These are phyloP conservation scores for Hymenotorrendiella dingleyae DNA, from an alignment of 2,329 filamentous ascomycete species.

Conservation along the genomic window DNA sequence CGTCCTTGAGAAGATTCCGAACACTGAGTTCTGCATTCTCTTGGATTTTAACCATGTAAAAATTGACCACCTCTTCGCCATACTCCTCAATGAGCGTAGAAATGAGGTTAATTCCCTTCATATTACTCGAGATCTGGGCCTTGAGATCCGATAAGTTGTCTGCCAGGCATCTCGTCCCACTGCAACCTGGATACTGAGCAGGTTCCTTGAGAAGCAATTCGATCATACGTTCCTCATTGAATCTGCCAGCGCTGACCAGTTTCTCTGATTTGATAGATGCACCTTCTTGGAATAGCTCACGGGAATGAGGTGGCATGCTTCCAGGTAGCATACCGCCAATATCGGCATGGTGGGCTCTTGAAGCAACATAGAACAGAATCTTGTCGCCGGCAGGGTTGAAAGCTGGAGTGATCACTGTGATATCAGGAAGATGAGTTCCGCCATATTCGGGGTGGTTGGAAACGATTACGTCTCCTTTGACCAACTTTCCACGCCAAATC, in stretches of 20 bases:
- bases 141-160: slow-evolving; percentile 86
- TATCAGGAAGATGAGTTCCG: slow-evolving; percentile 77
- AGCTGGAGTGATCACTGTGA: slow-evolving; percentile 75
- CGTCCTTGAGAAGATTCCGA: slow-evolving; percentile 63
- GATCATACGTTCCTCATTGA: slow-evolving; percentile 71
- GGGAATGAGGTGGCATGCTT: slow-evolving; percentile 74
- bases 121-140: slow-evolving; percentile 81
- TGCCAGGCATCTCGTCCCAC: slow-evolving; percentile 69
- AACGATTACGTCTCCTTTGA: slow-evolving; percentile 74
- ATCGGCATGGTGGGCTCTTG: slow-evolving; percentile 68
- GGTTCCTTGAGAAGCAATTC: slow-evolving; percentile 65
- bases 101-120: slow-evolving; percentile 78
- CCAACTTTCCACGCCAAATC: slow-evolving; percentile 73
- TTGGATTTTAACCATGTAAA: slow-evolving; percentile 81
- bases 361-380: slow-evolving; percentile 26
- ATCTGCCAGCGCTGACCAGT: slow-evolving; percentile 68
- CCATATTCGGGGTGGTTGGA: slow-evolving; percentile 82
- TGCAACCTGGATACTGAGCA: slow-evolving; percentile 68
- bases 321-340: slow-evolving; percentile 79
- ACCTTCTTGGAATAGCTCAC: slow-evolving; percentile 59
- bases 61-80: slow-evolving; percentile 68
- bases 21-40: slow-evolving; percentile 74
- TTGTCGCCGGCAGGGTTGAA: slow-evolving; percentile 57
- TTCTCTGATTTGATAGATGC: slow-evolving; percentile 61
- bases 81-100: slow-evolving; percentile 71